These are phyloP conservation scores for Suillus sp. DNA, from an alignment of 768 basidiomycete species.

Conservation along the genomic window DNA sequence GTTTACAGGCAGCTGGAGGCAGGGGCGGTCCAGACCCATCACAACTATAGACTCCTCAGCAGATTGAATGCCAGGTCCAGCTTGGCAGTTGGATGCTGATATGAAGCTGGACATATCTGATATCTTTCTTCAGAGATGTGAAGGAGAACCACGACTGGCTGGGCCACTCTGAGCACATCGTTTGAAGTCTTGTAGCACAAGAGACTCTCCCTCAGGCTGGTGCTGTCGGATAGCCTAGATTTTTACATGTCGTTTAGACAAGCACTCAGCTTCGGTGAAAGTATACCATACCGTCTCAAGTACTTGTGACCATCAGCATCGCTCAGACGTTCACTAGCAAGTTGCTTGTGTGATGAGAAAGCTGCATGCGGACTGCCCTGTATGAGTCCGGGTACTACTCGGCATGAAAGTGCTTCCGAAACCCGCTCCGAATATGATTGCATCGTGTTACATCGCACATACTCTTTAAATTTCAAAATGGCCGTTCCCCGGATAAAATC, in stretches of 20 bases:
- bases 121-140: neutral
- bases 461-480: slow-evolving; percentile 19
- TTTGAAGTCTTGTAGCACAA: neutral
- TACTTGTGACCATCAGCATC: neutral
- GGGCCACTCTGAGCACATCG: neutral
- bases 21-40: slow-evolving; percentile 1
- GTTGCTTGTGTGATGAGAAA: neutral
- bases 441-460: neutral
- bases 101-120: neutral
- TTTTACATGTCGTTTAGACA: neutral
- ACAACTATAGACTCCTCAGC: neutral
- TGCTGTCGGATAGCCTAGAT: neutral
- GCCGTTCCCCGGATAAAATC: slow-evolving; percentile 16
- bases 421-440: neutral
- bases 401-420: neutral
- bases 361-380: too few species aligned
- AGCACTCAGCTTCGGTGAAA: neutral
- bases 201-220: too few species aligned
- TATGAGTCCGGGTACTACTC: too few species aligned
- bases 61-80: neutral
- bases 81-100: neutral
- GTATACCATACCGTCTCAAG: neutral
- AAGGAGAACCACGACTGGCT: neutral
- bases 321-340: neutral
- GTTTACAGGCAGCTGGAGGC: neutral